A percentile compares a stretch with the other conserved stretches of the same genome.
Conservation (phyloP, 2,329 filamentous ascomycete genomes). For the Epichloe aotearoae region DNA sequence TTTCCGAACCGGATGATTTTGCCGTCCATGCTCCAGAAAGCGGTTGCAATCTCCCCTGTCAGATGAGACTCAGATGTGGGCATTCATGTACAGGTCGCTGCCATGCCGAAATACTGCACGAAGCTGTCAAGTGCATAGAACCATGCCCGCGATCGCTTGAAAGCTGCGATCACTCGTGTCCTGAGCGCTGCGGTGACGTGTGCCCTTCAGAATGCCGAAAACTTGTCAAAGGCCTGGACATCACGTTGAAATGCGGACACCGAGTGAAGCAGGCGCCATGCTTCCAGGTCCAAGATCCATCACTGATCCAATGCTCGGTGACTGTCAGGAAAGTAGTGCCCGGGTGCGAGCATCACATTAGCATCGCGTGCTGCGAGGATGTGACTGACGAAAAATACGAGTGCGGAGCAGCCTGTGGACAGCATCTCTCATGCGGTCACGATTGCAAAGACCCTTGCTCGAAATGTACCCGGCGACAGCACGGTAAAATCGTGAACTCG, state of each 20-base stretch:
- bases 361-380: conserved; percentile 35
- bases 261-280: conserved; percentile 15
- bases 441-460: conserved; percentile 35
- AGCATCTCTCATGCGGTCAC: conserved; percentile 43
- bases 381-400: conserved; percentile 25
- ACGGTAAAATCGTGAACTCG: conserved; percentile 14
- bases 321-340: conserved; percentile 34
- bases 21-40: conserved; percentile 43
- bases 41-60: conserved; percentile 42
- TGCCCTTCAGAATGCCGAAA: neutral
- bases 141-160: conserved; percentile 27
- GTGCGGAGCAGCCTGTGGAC: conserved; percentile 36
- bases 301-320: conserved; percentile 33
- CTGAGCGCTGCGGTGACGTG: neutral
- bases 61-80: conserved; percentile 32
- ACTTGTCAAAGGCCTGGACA: neutral
- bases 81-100: conserved; percentile 33
- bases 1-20: conserved; percentile 45
- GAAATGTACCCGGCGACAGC: conserved; percentile 29
- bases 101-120: conserved; percentile 34
- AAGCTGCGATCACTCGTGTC: conserved; percentile 23
- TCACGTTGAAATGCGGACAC: conserved; percentile 1
- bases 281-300: conserved; percentile 29
- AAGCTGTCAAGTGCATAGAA: conserved; percentile 31
- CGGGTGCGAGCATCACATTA: conserved; percentile 40